Base-by-base conservation (phyloP, 306 rosid species). In the Arachis stenosperma region DNA sequence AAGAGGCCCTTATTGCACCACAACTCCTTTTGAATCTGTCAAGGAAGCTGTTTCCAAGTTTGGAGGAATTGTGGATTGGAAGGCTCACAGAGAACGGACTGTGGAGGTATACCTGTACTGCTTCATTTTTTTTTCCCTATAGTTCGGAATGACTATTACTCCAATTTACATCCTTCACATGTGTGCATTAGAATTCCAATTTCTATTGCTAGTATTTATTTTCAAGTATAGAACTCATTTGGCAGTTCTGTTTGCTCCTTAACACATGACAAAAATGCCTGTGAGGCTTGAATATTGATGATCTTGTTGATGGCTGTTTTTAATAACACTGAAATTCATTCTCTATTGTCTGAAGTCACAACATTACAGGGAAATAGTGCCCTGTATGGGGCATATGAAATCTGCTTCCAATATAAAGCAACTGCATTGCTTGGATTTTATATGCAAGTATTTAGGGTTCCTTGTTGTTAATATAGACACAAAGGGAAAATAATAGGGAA, bases 41-140 rank as follows among this genome's bases (percentile, higher is more conserved):
- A 92, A 95, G 84, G 97, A 87, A 83, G 99, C 97, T 64, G 99
- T 95, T 77, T 90, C 99, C 57, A 95, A 90, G 80, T 92, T 87
- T 82, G 99, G 99, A 79, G 98, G 98, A 67, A 95, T 92, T 87
- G 96, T 91, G 70, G 98, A 95, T 80, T 95, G 99, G 99, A 95
- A 95, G 84, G 98, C 98, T 65, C 99, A 95, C 70, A 88, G 85
- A 82, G 79, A 88, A 70, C 96, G 87, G 75, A 90, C 96, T 46
- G 97, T 90, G 59, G 97, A 91, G 98, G 99, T 90, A 87, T 70
- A 53, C 64, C 64, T 76, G 10, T 62, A 50, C 39, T 82, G 60
- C 68, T 44, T 69, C 82, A 33, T 33, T 33, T 65, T 44, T n/a
- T 84, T 61, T 2, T 51, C 69, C 61, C 73, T 53, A 36, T 79